These are phyloP conservation scores for Neofusicoccum parvum DNA, from an alignment of 2,329 filamentous ascomycete genomes.

Conservation along the genomic window DNA sequence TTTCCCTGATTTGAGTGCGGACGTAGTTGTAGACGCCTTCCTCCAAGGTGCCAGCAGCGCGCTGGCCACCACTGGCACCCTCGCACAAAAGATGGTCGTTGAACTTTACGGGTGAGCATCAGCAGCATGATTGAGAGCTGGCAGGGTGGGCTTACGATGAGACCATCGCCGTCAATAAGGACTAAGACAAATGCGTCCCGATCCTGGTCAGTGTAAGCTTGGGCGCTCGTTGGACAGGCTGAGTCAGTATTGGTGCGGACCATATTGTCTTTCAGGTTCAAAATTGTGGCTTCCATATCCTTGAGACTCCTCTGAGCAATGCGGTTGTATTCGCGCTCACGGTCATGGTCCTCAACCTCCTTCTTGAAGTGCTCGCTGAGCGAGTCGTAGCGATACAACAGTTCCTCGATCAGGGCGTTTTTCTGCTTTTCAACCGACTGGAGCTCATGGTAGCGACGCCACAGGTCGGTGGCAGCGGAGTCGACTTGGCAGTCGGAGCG, in stretches of 20 bases:
- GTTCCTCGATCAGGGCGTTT: conserved; percentile 40
- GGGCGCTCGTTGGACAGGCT: conserved; percentile 15
- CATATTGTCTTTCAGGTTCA: conserved; percentile 30
- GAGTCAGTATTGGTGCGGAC: conserved; percentile 24
- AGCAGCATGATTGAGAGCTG: neutral
- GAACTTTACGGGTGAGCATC: conserved; percentile 37
- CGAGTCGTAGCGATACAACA: conserved; percentile 44
- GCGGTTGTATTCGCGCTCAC: conserved; percentile 28
- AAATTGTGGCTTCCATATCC: conserved; percentile 26
- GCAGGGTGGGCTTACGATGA: conserved; percentile 39
- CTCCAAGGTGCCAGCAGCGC: conserved; percentile 55
- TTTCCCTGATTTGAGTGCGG: conserved; percentile 27
- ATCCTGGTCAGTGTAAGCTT: conserved; percentile 4
- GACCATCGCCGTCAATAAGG: conserved; percentile 58
- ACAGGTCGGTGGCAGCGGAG: conserved; percentile 25
- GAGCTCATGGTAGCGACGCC: conserved; percentile 35
- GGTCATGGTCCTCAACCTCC: conserved; percentile 30
- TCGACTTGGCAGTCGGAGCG: conserved; percentile 9
- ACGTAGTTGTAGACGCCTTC: conserved; percentile 48
- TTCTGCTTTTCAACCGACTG: conserved; percentile 35
- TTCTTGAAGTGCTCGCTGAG: conserved; percentile 35
- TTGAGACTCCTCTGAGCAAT: conserved; percentile 30
- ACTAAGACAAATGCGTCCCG: conserved; percentile 52
- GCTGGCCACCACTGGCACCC: conserved; percentile 56
- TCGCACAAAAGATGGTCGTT: conserved; percentile 51